phyloP scores from a whole-genome alignment of 2,329 filamentous ascomycete genomes.

The Talaromyces sp. region DNA sequence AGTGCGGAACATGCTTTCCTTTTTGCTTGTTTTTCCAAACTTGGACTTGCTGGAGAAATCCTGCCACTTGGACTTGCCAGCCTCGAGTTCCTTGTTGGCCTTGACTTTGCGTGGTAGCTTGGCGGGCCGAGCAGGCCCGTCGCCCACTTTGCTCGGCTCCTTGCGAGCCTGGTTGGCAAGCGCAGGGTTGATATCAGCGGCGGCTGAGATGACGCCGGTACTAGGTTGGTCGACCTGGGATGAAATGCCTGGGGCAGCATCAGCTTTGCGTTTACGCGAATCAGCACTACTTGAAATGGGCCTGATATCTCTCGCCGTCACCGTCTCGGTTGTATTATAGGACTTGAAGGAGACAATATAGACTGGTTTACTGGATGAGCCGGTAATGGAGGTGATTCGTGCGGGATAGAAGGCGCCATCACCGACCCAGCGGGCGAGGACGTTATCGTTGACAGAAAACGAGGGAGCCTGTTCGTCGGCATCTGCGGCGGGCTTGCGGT shows the following conservation, averaged over 20 bases:
- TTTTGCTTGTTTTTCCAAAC: conserved; percentile 65
- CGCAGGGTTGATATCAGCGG: conserved; percentile 62
- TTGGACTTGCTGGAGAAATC: conserved; percentile 77
- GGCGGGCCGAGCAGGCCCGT: conserved; percentile 54
- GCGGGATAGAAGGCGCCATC: conserved; percentile 90
- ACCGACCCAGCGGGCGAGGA: conserved; percentile 86
- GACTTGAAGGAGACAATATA: conserved; percentile 95
- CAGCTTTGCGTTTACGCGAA: conserved; percentile 78
- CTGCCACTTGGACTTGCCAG: conserved; percentile 89
- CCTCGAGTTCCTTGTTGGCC: conserved; percentile 87
- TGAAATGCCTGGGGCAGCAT: conserved; percentile 60
- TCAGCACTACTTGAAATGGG: conserved; percentile 61
- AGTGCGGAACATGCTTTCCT: conserved; percentile 96
- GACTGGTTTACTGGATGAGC: conserved; percentile 82
- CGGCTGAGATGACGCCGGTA: conserved; percentile 60
- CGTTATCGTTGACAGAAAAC: conserved; percentile 83
- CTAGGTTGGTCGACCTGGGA: conserved; percentile 37
- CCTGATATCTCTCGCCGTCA: conserved; percentile 77
- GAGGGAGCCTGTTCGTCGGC: conserved; percentile 51
- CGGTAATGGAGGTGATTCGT: conserved; percentile 88
- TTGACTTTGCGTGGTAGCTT: conserved; percentile 76
- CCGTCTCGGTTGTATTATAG: conserved; percentile 74
- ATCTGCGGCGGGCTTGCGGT: conserved; percentile 42
- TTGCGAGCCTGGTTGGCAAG: conserved; percentile 61
- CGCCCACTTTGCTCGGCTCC: conserved; percentile 59